These are phyloP conservation scores for Candida nanaspora DNA, from an alignment of 805 yeast species.

Conservation along the genomic window DNA sequence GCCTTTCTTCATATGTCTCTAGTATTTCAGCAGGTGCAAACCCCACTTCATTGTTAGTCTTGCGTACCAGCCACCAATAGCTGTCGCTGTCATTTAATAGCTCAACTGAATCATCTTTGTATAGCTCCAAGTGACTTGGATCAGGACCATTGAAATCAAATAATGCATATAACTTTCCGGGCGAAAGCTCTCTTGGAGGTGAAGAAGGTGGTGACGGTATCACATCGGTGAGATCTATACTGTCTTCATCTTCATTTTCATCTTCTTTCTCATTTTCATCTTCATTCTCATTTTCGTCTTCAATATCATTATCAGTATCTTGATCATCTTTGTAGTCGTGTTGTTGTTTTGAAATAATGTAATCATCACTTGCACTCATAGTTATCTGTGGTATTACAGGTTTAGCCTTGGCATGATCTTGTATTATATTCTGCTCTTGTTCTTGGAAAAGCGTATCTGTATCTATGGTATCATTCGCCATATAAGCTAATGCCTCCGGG, in stretches of 20 bases:
- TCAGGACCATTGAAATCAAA: conserved; percentile 89
- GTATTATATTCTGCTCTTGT: background rate
- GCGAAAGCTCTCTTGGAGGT: conserved; percentile 78
- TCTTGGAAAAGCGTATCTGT: background rate
- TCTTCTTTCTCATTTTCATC: conserved; percentile 1
- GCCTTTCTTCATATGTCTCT: conserved; percentile 84
- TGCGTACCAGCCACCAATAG: conserved; percentile 91
- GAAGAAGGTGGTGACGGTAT: conserved; percentile 65
- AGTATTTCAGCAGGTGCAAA: conserved; percentile 95
- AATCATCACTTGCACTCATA: no score
- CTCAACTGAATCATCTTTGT: conserved; percentile 75
- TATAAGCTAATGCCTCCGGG: background rate
- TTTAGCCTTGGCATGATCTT: no score
- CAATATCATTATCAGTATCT: background rate
- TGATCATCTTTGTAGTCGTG: conserved; percentile 1
- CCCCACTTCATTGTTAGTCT: conserved; percentile 49
- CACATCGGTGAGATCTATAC: conserved; percentile 30
- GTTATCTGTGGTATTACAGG: no score
- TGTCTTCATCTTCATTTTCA: conserved; percentile 19
- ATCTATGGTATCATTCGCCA: background rate
- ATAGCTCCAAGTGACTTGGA: conserved; percentile 78
- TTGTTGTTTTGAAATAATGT: background rate
- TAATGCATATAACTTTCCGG: conserved; percentile 76
- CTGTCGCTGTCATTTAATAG: conserved; percentile 83
- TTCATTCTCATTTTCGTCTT: conserved; percentile 3